A percentile compares a stretch with the other conserved stretches of the same genome.
Evolutionary conservation across 129 eudicot species (phyloP).

Genomic region (Silybum marianum): DNA sequence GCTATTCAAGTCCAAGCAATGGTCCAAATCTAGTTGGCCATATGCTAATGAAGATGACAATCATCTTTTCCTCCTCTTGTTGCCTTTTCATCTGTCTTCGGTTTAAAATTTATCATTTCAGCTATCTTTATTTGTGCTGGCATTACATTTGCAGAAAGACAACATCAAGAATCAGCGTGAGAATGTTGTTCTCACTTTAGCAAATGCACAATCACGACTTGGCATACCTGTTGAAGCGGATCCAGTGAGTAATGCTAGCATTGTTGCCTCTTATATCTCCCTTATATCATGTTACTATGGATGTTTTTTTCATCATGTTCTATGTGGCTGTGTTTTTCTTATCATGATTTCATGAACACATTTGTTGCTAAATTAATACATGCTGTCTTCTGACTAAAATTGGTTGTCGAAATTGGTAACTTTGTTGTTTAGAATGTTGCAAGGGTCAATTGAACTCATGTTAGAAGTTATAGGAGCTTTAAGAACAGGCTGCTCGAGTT

Average conservation of each 20-base stretch:
- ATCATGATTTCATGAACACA: neutral
- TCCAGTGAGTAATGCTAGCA: conserved; percentile 65
- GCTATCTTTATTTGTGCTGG: conserved; percentile 5
- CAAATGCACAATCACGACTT: conserved; percentile 93
- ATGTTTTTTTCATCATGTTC: neutral
- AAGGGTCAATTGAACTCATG: neutral
- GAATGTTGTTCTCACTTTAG: conserved; percentile 74
- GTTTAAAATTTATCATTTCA: conserved; percentile 8
- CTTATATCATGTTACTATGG: neutral
- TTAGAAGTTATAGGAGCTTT: neutral
- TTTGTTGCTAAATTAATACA: neutral
- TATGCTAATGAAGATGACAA: conserved; percentile 1
- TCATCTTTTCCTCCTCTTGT: neutral
- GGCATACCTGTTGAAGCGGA: conserved; percentile 73
- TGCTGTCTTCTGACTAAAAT: neutral
- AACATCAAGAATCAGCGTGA: conserved; percentile 96
- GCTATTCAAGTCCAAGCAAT: neutral
- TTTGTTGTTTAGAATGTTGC: neutral
- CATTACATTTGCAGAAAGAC: conserved; percentile 68
- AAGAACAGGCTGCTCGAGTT: neutral
- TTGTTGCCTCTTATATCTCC: neutral
- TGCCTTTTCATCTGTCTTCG: neutral
- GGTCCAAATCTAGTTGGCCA: neutral
- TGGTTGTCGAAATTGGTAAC: neutral
- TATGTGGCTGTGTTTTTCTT: neutral